Conservation (phyloP, 106 monocot genomes). For the Agapanthus africanus region DNA sequence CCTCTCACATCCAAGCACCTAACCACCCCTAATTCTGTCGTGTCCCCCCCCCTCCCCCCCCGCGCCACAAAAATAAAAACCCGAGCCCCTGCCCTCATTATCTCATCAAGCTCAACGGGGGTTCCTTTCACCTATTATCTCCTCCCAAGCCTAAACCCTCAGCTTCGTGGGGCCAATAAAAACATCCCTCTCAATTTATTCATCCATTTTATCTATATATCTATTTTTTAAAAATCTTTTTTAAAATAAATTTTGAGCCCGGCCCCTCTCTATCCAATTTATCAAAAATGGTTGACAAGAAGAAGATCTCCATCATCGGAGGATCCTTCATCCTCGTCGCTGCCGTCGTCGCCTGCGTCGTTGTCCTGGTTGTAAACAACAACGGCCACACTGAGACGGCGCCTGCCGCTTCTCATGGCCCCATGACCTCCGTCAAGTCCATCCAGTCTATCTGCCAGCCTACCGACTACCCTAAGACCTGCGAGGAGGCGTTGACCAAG, state of each 20-base stretch:
- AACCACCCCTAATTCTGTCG: not conserved
- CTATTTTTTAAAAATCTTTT: not conserved
- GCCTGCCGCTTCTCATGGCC: not conserved
- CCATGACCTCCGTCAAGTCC: slow-evolving; percentile 14
- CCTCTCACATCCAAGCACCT: slow-evolving; percentile 1
- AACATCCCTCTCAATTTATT: not conserved
- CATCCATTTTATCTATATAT: no score
- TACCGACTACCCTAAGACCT: slow-evolving; percentile 25
- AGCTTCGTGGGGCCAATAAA: not conserved
- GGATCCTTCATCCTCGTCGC: slow-evolving; percentile 22
- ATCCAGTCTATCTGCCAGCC: slow-evolving; percentile 43
- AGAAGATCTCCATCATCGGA: slow-evolving; percentile 20
- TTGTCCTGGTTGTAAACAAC: slow-evolving; percentile 11
- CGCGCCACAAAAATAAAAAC: no score
- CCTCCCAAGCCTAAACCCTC: no score
- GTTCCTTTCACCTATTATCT: not conserved
- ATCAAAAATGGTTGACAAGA: not conserved
- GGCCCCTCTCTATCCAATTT: not conserved
- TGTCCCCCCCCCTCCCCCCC: not conserved
- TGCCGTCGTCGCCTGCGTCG: slow-evolving; percentile 26
- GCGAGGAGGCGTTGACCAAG: slow-evolving; percentile 18
- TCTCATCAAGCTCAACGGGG: not conserved
- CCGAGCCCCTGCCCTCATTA: not conserved
- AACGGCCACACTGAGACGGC: not conserved
- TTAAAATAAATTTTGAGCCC: not conserved